Evolutionary conservation across 768 basidiomycete species (phyloP).

Genomic region (Xanthoconium stramineum): DNA sequence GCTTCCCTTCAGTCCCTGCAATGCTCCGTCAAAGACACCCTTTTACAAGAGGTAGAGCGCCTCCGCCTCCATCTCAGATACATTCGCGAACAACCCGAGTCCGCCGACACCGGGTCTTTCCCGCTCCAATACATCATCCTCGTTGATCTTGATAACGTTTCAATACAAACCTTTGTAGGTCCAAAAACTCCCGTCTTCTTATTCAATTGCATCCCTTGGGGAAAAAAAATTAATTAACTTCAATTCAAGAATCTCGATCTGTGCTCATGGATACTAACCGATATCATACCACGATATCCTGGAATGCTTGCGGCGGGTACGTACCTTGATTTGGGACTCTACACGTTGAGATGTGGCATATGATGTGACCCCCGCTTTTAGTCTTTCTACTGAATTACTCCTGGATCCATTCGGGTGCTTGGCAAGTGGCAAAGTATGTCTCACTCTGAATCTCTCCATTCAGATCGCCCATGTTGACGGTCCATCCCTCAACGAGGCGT

Average conservation of each 20-base stretch:
- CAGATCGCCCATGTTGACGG: slow-evolving; percentile 6
- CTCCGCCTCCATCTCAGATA: slow-evolving; percentile 54
- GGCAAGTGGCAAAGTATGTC: slow-evolving; percentile 62
- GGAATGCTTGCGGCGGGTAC: slow-evolving; percentile 73
- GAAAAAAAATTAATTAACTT: slow-evolving; percentile 1
- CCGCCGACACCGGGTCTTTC: slow-evolving; percentile 30
- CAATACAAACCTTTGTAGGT: slow-evolving; percentile 57
- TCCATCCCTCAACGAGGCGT: slow-evolving; percentile 40
- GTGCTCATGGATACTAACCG: slow-evolving; percentile 60
- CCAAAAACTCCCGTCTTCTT: neutral
- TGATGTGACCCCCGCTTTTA: slow-evolving; percentile 19
- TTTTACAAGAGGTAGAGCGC: slow-evolving; percentile 52
- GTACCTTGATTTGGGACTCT: slow-evolving; percentile 6
- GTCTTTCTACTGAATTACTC: slow-evolving; percentile 74
- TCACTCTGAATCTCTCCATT: slow-evolving; percentile 3
- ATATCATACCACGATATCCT: slow-evolving; percentile 68
- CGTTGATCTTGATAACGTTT: slow-evolving; percentile 58
- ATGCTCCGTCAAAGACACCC: slow-evolving; percentile 38
- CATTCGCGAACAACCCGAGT: slow-evolving; percentile 37
- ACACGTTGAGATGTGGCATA: neutral
- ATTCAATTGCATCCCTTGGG: slow-evolving; percentile 6
- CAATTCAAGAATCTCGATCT: slow-evolving; percentile 53
- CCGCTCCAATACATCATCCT: slow-evolving; percentile 65
- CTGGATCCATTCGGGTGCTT: slow-evolving; percentile 68
- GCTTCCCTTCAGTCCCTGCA: slow-evolving; percentile 38